Evolutionary conservation across 2,329 filamentous ascomycete genomes (phyloP).

Genomic region (Cladosporium velox): DNA sequence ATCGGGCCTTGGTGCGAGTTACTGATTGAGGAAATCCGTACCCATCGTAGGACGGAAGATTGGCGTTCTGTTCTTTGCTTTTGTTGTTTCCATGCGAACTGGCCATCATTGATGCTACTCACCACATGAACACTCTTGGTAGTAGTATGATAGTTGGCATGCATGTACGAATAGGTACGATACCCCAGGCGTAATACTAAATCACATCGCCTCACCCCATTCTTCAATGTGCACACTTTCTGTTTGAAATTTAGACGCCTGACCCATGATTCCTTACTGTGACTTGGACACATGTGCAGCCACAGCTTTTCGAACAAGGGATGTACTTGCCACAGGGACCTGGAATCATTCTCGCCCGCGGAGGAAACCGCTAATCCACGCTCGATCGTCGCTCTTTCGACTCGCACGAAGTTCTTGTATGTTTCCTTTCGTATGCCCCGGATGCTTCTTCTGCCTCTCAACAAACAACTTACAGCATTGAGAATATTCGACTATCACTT

Average conservation of each 20-base stretch:
- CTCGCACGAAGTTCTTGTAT: too few relatives aligned
- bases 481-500: not conserved
- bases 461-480: not conserved
- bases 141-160: not conserved
- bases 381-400: not conserved
- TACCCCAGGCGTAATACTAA: conserved; percentile 12
- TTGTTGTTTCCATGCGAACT: not conserved
- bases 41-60: not conserved
- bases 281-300: not conserved
- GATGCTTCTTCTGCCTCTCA: not conserved
- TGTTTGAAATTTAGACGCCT: not conserved
- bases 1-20: not conserved
- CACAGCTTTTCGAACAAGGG: not conserved
- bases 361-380: not conserved
- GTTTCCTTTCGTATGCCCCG: too few relatives aligned
- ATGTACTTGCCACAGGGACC: not conserved
- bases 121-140: not conserved
- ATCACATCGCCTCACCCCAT: not conserved
- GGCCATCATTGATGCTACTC: not conserved
- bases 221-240: not conserved
- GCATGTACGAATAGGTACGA: conserved; percentile 4
- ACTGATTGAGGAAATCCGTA: not conserved
- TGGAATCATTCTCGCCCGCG: not conserved
- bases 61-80: not conserved
- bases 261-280: not conserved